These are phyloP conservation scores for Teratosphaeria gauchensis DNA, from an alignment of 2,329 filamentous ascomycete species.

Conservation along the genomic window DNA sequence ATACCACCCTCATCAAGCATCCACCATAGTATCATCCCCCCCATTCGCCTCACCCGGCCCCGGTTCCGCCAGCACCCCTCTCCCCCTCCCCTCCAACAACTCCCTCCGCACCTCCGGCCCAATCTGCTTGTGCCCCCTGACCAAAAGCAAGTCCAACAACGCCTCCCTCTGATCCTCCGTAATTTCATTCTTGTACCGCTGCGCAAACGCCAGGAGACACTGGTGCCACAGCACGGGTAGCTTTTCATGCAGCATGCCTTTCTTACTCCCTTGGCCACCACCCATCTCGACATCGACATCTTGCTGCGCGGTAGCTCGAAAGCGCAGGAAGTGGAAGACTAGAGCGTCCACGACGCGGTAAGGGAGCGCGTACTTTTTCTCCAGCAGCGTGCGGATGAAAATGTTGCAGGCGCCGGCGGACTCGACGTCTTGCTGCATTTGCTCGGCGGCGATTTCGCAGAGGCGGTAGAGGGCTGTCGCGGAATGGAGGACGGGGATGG, in stretches of 20 bases:
- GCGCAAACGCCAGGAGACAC: constrained; percentile 80
- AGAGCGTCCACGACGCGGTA: constrained; percentile 90
- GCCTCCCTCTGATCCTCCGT: constrained; percentile 92
- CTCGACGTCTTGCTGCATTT: constrained; percentile 73
- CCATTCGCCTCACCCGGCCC: constrained; percentile 36
- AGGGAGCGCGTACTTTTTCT: constrained; percentile 94
- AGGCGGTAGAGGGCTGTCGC: constrained; percentile 83
- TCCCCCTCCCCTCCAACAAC: constrained; percentile 74
- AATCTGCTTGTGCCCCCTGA: constrained; percentile 77
- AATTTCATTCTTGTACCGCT: constrained; percentile 91
- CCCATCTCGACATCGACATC: constrained; percentile 46
- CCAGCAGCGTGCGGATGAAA: constrained; percentile 83
- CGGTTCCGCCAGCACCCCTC: constrained; percentile 62
- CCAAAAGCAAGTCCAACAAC: constrained; percentile 74
- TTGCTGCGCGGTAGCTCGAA: constrained; percentile 59
- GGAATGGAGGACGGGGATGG: constrained; percentile 83
- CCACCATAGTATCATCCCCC: constrained; percentile 84
- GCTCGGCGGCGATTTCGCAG: constrained; percentile 88
- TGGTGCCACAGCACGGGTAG: constrained; percentile 96
- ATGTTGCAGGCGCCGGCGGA: constrained; percentile 88
- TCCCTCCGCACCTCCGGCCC: constrained; percentile 86
- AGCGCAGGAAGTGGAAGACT: constrained; percentile 93
- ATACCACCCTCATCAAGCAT: too few species aligned
- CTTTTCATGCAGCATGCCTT: constrained; percentile 39
- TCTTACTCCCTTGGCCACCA: constrained; percentile 24